Base-by-base conservation (phyloP, 805 yeast genomes). In the Lachancea sp. region DNA sequence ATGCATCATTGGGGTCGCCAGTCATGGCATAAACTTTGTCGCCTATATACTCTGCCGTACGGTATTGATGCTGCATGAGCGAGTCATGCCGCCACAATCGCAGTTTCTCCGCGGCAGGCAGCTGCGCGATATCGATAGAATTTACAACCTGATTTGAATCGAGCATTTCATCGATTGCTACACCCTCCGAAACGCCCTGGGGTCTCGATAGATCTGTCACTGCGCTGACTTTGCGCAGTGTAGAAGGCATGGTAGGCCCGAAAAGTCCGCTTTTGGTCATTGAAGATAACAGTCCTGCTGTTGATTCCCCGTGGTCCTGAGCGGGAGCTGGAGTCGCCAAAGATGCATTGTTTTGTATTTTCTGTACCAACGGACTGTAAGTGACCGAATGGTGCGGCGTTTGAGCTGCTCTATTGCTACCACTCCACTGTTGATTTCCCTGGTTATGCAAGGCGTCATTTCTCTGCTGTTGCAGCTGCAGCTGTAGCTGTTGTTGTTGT, bases 61-160 rank as follows among this genome's bases (percentile, higher is more conserved):
- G 72, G 60, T 85, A 85, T 47, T 88, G 94, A 58, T 89, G 97
- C 52, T 89, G 95, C 81, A 83, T 79, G 42, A 83, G 61, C 0
- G 98, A 95, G 56, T 88, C 96, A 48, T 88, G 94, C 35, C 97
- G 68, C 98, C 97, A 92, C 21, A 85, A 67, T 34, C 97, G 65
- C 25, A 92, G 70, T 50, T 80, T 78, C 48, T 90, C 97, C 0
- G 89, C 92, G 43, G 84, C 92, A 0, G 95, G 74, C 29, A 59
- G 45, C 20, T 57, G 58, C 3, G 56, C 41, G 2, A 59, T 42
- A 38, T 50, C 59, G 17, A 48, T 46, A n/a, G 48, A 38, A 5
- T 49, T 41, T 1, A 48, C 41, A 8, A 47, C 25, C 5, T 24
- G 38, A 13, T 43, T 32, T 8, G 30, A 15, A 12, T 24, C 42